Evolutionary conservation across 1,284 basidiomycete species (phyloP).

Genomic region (Exobasidium cylindrosporum): DNA sequence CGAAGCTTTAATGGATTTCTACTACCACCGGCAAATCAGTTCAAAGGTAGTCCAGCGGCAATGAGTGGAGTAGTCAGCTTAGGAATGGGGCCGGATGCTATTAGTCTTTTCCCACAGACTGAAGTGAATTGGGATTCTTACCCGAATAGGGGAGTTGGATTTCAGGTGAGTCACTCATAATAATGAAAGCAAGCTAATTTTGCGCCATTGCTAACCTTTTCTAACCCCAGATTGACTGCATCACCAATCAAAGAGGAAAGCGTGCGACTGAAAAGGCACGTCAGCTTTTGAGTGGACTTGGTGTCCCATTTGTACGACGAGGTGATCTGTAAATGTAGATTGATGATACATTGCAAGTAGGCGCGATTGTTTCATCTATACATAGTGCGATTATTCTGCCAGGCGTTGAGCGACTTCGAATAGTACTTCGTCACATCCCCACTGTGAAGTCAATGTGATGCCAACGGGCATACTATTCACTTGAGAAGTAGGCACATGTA

Average conservation of each 20-base stretch:
- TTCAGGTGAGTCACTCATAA: slow-evolving; percentile 29
- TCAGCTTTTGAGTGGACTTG: slow-evolving; percentile 44
- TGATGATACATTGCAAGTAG: background rate
- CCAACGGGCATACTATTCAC: slow-evolving; percentile 72
- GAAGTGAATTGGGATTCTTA: slow-evolving; percentile 55
- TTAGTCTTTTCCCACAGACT: slow-evolving; percentile 76
- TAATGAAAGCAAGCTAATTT: too few relatives aligned
- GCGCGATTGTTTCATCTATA: too few relatives aligned
- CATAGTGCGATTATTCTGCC: too few relatives aligned
- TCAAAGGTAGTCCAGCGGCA: slow-evolving; percentile 61
- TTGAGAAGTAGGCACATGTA: slow-evolving; percentile 68
- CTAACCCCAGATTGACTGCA: slow-evolving; percentile 52
- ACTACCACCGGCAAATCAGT: slow-evolving; percentile 62
- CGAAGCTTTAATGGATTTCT: slow-evolving; percentile 82
- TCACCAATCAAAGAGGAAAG: slow-evolving; percentile 50
- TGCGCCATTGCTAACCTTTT: background rate
- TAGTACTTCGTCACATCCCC: slow-evolving; percentile 76
- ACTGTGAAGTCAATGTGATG: slow-evolving; percentile 79
- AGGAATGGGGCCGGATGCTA: slow-evolving; percentile 77
- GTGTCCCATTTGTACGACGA: slow-evolving; percentile 50
- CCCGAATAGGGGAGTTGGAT: slow-evolving; percentile 44
- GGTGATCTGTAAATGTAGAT: slow-evolving; percentile 32
- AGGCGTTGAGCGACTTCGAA: slow-evolving; percentile 61
- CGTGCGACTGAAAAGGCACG: slow-evolving; percentile 49
- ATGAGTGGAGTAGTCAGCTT: slow-evolving; percentile 84